phyloP scores from a whole-genome alignment of 2,329 filamentous ascomycete species.

The Cladosporium sp. region DNA sequence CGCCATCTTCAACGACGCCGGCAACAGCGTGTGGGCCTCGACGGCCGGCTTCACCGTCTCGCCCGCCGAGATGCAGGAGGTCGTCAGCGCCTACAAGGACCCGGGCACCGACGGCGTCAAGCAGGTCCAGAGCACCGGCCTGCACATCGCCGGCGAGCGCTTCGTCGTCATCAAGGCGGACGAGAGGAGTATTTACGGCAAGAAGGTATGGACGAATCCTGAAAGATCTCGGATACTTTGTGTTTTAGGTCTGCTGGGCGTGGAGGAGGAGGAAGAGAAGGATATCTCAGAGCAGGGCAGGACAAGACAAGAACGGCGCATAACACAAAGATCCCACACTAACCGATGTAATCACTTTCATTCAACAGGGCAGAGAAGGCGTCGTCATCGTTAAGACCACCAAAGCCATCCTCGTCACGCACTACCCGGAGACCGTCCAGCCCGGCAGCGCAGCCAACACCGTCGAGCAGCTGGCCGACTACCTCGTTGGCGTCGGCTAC shows the following conservation, averaged over 20 bases:
- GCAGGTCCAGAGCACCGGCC: constrained; percentile 66
- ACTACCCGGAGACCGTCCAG: constrained; percentile 72
- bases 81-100: constrained; percentile 52
- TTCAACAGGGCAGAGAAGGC: constrained; percentile 67
- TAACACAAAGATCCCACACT: not conserved
- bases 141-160: constrained; percentile 72
- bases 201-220: constrained; percentile 57
- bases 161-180: constrained; percentile 75
- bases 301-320: not conserved
- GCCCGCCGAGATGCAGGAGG: constrained; percentile 52
- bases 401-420: constrained; percentile 82
- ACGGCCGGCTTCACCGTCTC: constrained; percentile 69
- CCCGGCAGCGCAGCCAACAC: constrained; percentile 73
- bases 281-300: too few relatives aligned
- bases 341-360: not conserved
- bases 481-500: constrained; percentile 75
- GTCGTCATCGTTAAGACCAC: constrained; percentile 80
- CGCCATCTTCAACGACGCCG: constrained; percentile 76
- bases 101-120: constrained; percentile 52
- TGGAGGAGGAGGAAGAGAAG: not conserved
- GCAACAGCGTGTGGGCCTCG: constrained; percentile 75
- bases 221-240: constrained; percentile 29
- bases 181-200: constrained; percentile 76
- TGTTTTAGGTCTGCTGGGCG: too few relatives aligned
- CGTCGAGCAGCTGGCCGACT: constrained; percentile 81